These are phyloP conservation scores for Trichoderma harzianum DNA, from an alignment of 2,329 filamentous ascomycete species.

Conservation along the genomic window DNA sequence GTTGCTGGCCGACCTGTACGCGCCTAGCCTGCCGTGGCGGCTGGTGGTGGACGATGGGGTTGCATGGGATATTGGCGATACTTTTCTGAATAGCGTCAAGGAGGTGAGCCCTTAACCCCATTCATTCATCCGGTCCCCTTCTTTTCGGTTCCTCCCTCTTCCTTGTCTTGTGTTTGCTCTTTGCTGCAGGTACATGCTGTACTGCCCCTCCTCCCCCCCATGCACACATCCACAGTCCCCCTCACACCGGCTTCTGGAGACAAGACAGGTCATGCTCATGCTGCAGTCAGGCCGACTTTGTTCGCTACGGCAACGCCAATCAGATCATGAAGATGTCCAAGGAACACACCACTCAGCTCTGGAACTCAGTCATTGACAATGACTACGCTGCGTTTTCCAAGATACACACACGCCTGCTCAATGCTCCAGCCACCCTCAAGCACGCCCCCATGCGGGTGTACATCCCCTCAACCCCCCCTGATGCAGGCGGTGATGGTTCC, in stretches of 20 bases:
- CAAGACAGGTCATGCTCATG: constrained; percentile 2
- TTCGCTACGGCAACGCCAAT: constrained; percentile 83
- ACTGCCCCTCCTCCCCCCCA: not conserved
- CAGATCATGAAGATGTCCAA: constrained; percentile 87
- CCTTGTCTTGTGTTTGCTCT: not conserved
- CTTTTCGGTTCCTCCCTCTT: not conserved
- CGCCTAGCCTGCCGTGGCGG: constrained; percentile 52
- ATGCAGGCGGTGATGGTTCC: constrained; percentile 29
- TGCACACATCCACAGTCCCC: not conserved
- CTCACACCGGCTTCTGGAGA: not conserved
- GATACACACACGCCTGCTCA: constrained; percentile 74
- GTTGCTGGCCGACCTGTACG: constrained; percentile 56
- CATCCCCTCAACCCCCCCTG: constrained; percentile 63
- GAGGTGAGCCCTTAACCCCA: constrained; percentile 42
- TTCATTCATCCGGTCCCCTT: not conserved
- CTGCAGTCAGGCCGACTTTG: constrained; percentile 65
- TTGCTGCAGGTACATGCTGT: not conserved
- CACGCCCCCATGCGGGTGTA: constrained; percentile 89
- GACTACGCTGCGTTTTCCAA: constrained; percentile 69
- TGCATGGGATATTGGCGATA: constrained; percentile 59
- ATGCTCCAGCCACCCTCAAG: constrained; percentile 68
- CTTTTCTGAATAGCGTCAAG: constrained; percentile 62
- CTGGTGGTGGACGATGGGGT: constrained; percentile 52
- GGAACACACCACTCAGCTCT: constrained; percentile 76
- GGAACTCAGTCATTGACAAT: constrained; percentile 76